Percentiles rank a stretch among this genome's conserved stretches.
phyloP scores from a whole-genome alignment of 2,329 filamentous ascomycete genomes.

The Pseudopyricularia javanii region DNA sequence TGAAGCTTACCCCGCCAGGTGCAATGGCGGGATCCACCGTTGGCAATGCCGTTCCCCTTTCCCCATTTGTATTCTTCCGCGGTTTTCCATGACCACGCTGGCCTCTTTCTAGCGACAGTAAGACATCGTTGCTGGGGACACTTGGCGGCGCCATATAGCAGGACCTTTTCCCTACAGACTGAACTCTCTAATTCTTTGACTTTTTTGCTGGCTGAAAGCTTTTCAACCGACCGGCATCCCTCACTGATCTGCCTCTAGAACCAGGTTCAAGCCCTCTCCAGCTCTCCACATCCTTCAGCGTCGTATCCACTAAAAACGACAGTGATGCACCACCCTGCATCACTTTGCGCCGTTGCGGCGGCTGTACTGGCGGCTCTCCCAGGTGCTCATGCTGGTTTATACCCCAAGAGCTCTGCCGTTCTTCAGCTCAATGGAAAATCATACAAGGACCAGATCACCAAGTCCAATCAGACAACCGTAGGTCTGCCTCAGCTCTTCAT shows the following conservation, averaged over 20 bases:
- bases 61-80: neutral
- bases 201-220: neutral
- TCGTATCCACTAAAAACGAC: conserved; percentile 5
- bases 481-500: conserved; percentile 16
- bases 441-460: conserved; percentile 72
- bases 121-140: conserved; percentile 12
- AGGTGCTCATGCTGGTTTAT: conserved; percentile 58
- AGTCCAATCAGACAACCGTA: conserved; percentile 88
- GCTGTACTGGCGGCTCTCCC: conserved; percentile 56
- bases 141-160: conserved; percentile 3
- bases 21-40: neutral
- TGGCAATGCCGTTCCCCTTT: neutral
- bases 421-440: conserved; percentile 67
- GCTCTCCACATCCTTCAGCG: neutral
- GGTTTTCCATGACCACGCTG: conserved; percentile 24
- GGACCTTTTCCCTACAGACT: neutral
- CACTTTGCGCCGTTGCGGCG: conserved; percentile 40
- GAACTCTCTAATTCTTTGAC: neutral
- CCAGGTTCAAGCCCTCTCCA: neutral
- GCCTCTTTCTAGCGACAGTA: conserved; percentile 23
- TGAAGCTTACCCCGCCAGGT: neutral
- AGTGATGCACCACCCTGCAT: conserved; percentile 39
- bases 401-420: conserved; percentile 78
- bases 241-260: neutral
- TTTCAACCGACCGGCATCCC: neutral